Evolutionary conservation across 768 basidiomycete species (phyloP), one percentile per base, ranked within the genome.

Genomic region (Leccinum subgranulosum): DNA sequence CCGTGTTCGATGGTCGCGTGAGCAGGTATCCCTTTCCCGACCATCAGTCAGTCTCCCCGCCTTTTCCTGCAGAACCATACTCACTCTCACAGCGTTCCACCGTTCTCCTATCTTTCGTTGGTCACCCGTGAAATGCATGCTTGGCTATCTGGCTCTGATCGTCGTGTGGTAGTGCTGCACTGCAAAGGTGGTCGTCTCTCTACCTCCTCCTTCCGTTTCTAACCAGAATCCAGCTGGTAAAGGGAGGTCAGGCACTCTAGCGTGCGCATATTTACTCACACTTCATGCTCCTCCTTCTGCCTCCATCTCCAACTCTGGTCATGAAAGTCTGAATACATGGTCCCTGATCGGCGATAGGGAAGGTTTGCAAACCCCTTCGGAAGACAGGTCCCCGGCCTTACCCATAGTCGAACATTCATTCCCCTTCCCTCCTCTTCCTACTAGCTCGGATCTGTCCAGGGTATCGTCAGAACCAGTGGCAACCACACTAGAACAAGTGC

Each of bases 21-120:
- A 91, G 88, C 64, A 76, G 92, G 52, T 94, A 88, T 66, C 93
- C 93, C 0, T 94, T 92, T 67, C 93, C 93, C 21, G 93, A 95
- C 67, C 93, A 95, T 68, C 90, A 94, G 85, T 90, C 61, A 71
- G 88, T 79, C 59, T 86, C 89, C 64, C 85, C 85, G 79, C 84
- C 84, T 55, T 76, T 48, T 14, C 51, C 25, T 53, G 15, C 21
- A 39, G 25, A 23, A 6, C 50, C 21, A 51, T 25, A 8, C 58
- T 60, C 10, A 60, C 21, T 19, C 19, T 25, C 25, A 9, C 60
- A 89, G 87, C 69, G 85, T 88, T 4, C 92, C 93, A 1, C 92
- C 93, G 1, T 74, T 94, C 19, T 79, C 85, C 0, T 77, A 91
- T 49, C 77, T 96, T 60, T 81, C 88, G 19, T 78, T 94, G 11